A percentile compares a stretch with the other conserved stretches of the same genome.
These are phyloP conservation scores for Chalciporus pseudorubinellus DNA, from an alignment of 768 basidiomycete species.

Conservation along the genomic window DNA sequence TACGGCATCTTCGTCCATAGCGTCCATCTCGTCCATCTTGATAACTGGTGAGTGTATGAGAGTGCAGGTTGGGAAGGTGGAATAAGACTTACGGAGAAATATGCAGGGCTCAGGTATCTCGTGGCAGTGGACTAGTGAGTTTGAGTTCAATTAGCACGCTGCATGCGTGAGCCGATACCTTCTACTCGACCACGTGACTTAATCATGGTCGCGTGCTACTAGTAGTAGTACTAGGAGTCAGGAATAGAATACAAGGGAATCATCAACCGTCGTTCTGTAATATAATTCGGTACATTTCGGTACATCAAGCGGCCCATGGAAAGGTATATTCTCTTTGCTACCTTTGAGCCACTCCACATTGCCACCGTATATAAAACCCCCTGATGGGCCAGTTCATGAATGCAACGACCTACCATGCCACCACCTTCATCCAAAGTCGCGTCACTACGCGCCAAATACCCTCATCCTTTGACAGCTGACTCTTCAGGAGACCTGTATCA, in stretches of 20 bases:
- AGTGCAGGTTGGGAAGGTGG: background rate
- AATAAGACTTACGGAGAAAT: slow-evolving; percentile 5
- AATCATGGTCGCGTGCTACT: too few species aligned
- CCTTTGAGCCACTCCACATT: background rate
- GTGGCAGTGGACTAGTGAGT: slow-evolving; percentile 17
- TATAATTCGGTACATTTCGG: too few species aligned
- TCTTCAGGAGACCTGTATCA: slow-evolving; percentile 2
- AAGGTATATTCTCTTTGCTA: too few species aligned
- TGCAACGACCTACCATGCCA: background rate
- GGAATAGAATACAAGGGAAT: background rate
- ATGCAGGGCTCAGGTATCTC: slow-evolving; percentile 20
- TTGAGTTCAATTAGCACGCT: slow-evolving; percentile 3
- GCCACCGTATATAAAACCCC: background rate
- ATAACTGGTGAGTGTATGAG: background rate
- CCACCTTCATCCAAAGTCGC: background rate
- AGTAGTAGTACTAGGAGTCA: too few species aligned
- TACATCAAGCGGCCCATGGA: too few species aligned
- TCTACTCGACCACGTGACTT: slow-evolving; percentile 21
- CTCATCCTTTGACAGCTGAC: slow-evolving; percentile 12
- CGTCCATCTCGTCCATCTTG: slow-evolving; percentile 32
- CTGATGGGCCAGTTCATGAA: too few species aligned
- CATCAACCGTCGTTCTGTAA: too few species aligned
- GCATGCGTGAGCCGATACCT: slow-evolving; percentile 2
- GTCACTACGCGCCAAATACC: slow-evolving; percentile 1
- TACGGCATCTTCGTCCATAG: slow-evolving; percentile 35